Percentiles rank a stretch among this genome's conserved stretches.
Evolutionary conservation across 2,329 filamentous ascomycete genomes (phyloP).

Genomic region (Fusarium hainanense): DNA sequence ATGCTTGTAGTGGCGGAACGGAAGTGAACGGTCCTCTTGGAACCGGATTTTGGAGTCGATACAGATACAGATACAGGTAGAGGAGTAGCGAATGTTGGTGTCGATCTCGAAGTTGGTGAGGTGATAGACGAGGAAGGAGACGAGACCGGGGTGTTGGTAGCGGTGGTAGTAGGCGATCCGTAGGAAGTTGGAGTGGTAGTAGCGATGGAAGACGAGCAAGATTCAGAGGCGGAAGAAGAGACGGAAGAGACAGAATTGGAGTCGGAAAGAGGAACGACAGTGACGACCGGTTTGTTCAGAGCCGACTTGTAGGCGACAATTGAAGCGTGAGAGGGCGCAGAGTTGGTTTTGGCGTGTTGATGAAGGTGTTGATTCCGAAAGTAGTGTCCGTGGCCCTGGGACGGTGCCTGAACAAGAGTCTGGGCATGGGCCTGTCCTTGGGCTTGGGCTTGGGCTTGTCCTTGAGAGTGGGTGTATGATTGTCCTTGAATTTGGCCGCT

Average conservation of each 20-base stretch:
- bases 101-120: conserved; percentile 37
- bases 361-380: conserved; percentile 36
- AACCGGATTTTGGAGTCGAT: conserved; percentile 20
- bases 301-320: conserved; percentile 37
- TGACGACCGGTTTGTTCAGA: conserved; percentile 40
- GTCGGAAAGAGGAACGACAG: conserved; percentile 36
- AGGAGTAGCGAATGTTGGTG: conserved; percentile 33
- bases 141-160: conserved; percentile 34
- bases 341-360: conserved; percentile 35
- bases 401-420: conserved; percentile 12
- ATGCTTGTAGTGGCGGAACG: conserved; percentile 25
- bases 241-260: conserved; percentile 38
- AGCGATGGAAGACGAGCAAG: conserved; percentile 35
- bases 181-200: conserved; percentile 31
- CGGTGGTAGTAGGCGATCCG: conserved; percentile 32
- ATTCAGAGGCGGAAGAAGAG: conserved; percentile 33
- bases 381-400: conserved; percentile 30
- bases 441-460: not conserved
- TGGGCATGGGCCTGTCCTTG: not conserved
- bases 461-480: conserved; percentile 8
- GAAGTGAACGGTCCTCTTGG: conserved; percentile 35
- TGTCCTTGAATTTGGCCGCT: conserved; percentile 7
- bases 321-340: conserved; percentile 36
- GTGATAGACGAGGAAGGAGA: conserved; percentile 37
- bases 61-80: conserved; percentile 27